Evolutionary conservation across 2,329 filamentous ascomycete genomes (phyloP), one percentile per base, ranked within the genome.

Genomic region (Talaromyces marneffei): DNA sequence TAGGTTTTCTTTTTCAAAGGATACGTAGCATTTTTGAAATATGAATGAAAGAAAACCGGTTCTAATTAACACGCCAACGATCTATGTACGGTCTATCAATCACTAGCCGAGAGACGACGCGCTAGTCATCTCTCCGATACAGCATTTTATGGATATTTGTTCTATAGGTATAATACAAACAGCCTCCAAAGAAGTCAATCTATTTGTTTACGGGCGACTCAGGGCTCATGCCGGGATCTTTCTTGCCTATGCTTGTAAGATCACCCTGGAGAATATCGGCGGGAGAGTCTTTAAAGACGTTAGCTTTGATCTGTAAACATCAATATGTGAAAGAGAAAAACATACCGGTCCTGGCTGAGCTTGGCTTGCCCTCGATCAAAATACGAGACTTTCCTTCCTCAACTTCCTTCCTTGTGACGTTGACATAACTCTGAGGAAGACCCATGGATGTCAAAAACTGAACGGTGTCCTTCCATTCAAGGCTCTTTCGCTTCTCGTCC

Each of bases 381-480:
- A 79, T 77, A 35, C 77, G 77, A 4, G 80, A 78, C 60, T 76
- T 76, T 2, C 85, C 85, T 54, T 70, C 78, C 75, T 86, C 83
- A 6, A 87, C 84, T 20, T 87, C 83, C 67, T 80, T 78, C 62
- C 85, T 76, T 2, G 80, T 82, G 62, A 87, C 71, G 14, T 69
- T 72, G 58, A 85, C 76, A 72, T 85, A 84, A 74, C 77, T 77
- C 81, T 84, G 60, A 78, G 77, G 79, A 66, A 87, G 74, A 52
- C 85, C 85, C 85, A 88, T 88, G 44, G 82, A 85, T 25, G 78
- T 79, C 23, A 88, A 75, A 69, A 81, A 88, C 2, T 73, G 65
- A 14, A 88, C 77, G 5, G 78, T 85, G 64, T 95, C 87, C 71
- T 81, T 88, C 91, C 92, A 96, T 75, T 96, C 92, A 16, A 82